These are phyloP conservation scores for Clitocybe nebularis DNA, from an alignment of 1,284 basidiomycete species.

Conservation along the genomic window DNA sequence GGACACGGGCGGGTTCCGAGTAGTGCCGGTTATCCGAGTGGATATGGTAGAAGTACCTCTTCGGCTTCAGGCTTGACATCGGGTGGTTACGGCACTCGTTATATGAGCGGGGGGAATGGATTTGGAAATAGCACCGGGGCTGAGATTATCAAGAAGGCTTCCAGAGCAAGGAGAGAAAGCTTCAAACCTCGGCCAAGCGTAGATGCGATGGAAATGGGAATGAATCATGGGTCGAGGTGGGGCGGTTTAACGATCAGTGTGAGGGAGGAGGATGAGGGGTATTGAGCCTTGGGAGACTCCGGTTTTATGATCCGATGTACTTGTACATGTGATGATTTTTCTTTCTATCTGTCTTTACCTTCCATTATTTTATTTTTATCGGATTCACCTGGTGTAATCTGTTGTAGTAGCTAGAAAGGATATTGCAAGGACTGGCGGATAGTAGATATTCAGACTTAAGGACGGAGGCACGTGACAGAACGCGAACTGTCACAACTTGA, in stretches of 20 bases:
- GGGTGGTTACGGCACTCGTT: slow-evolving; percentile 23
- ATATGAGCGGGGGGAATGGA: slow-evolving; percentile 17
- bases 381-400: neutral
- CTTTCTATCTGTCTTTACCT: neutral
- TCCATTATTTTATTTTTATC: neutral
- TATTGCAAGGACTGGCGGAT: neutral
- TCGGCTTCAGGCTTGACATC: slow-evolving; percentile 14
- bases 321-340: slow-evolving; percentile 3
- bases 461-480: slow-evolving; percentile 1
- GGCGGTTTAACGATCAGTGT: slow-evolving; percentile 31
- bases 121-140: slow-evolving; percentile 13
- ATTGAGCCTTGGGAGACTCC: slow-evolving; percentile 16
- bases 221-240: slow-evolving; percentile 25
- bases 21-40: slow-evolving; percentile 17
- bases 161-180: slow-evolving; percentile 59
- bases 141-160: slow-evolving; percentile 39
- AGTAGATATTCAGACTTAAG: neutral
- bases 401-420: slow-evolving; percentile 1
- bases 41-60: slow-evolving; percentile 13
- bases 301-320: neutral
- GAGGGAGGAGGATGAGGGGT: slow-evolving; percentile 23
- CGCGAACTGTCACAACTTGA: slow-evolving; percentile 10
- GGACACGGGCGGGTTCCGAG: slow-evolving; percentile 46
- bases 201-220: slow-evolving; percentile 34
- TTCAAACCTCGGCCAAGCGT: slow-evolving; percentile 73